Conservation (phyloP, 2,329 filamentous ascomycete species). For the Bertia moriformis region DNA sequence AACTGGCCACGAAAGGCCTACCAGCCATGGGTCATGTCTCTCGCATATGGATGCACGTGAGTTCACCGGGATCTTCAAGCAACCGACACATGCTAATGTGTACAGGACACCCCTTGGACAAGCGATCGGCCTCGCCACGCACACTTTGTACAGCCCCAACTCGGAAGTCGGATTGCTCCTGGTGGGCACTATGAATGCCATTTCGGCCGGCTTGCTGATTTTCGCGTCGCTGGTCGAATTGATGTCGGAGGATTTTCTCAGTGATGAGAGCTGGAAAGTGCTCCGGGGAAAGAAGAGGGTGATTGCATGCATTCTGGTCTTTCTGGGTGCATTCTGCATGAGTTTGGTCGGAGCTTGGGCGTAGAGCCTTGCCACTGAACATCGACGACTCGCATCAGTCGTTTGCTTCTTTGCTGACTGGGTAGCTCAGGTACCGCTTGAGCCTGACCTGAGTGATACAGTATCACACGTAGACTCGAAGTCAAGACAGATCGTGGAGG, state of each 20-base stretch:
- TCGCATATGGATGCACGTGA: constrained; percentile 38
- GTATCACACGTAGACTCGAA: too few species aligned
- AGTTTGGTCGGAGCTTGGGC: constrained; percentile 51
- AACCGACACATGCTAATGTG: constrained; percentile 32
- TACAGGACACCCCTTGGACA: constrained; percentile 58
- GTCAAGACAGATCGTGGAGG: too few species aligned
- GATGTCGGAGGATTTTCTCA: constrained; percentile 57
- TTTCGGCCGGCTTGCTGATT: constrained; percentile 56
- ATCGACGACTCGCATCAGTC: too few species aligned
- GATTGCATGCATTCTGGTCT: constrained; percentile 38
- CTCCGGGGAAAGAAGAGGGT: constrained; percentile 36
- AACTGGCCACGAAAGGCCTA: constrained; percentile 21
- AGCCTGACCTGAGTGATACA: too few species aligned
- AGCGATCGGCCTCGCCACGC: constrained; percentile 56
- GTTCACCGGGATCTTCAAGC: constrained; percentile 4
- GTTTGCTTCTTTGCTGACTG: too few species aligned
- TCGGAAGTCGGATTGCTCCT: constrained; percentile 53
- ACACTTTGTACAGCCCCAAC: constrained; percentile 53
- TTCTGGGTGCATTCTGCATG: constrained; percentile 45
- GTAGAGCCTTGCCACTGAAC: too few species aligned
- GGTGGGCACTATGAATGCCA: constrained; percentile 62
- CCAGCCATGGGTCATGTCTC: constrained; percentile 40
- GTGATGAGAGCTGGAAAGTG: constrained; percentile 44
- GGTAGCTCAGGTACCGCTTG: too few species aligned
- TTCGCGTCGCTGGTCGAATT: constrained; percentile 62